These are phyloP conservation scores for Colletotrichum lindemuthianum DNA, from an alignment of 2,329 filamentous ascomycete species.

Conservation along the genomic window DNA sequence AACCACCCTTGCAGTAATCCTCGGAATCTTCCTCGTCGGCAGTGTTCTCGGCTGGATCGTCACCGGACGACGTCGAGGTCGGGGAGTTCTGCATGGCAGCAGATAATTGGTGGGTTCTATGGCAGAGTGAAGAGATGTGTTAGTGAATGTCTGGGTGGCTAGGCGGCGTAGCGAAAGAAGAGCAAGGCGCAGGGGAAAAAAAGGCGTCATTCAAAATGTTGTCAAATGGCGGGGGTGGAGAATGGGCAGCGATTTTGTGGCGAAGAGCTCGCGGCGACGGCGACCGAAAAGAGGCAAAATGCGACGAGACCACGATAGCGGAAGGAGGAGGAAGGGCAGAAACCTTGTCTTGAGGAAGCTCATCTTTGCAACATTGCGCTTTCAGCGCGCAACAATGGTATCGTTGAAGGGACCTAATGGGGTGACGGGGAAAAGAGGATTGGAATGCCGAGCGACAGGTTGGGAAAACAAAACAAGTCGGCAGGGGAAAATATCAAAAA, in stretches of 20 bases:
- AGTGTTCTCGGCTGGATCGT: slow-evolving; percentile 89
- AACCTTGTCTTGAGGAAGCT: slow-evolving; percentile 58
- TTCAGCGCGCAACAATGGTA: slow-evolving; percentile 26
- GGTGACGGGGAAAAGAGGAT: slow-evolving; percentile 17
- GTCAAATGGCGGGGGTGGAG: slow-evolving; percentile 31
- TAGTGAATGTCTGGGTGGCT: not conserved
- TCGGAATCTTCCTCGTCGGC: slow-evolving; percentile 99
- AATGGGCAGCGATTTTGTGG: slow-evolving; percentile 25
- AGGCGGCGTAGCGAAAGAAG: too few relatives aligned
- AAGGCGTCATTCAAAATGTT: slow-evolving; percentile 16
- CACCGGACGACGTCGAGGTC: slow-evolving; percentile 79
- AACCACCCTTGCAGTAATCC: slow-evolving; percentile 99
- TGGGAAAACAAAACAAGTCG: slow-evolving; percentile 19
- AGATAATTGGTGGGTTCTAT: slow-evolving; percentile 65
- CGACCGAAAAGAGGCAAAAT: slow-evolving; percentile 8
- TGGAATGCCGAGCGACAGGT: slow-evolving; percentile 29
- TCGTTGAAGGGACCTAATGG: not conserved
- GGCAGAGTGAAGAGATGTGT: slow-evolving; percentile 37
- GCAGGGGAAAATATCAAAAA: slow-evolving; percentile 22
- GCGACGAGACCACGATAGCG: slow-evolving; percentile 22
- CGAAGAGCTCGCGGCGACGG: slow-evolving; percentile 30
- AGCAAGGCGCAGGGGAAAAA: slow-evolving; percentile 5
- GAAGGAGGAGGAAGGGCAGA: slow-evolving; percentile 17
- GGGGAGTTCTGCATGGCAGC: slow-evolving; percentile 74
- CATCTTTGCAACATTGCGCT: slow-evolving; percentile 53